Percentiles rank a stretch among this genome's conserved stretches.
These are phyloP conservation scores for Byssothecium circinans DNA, from an alignment of 2,329 filamentous ascomycete genomes.

Conservation along the genomic window DNA sequence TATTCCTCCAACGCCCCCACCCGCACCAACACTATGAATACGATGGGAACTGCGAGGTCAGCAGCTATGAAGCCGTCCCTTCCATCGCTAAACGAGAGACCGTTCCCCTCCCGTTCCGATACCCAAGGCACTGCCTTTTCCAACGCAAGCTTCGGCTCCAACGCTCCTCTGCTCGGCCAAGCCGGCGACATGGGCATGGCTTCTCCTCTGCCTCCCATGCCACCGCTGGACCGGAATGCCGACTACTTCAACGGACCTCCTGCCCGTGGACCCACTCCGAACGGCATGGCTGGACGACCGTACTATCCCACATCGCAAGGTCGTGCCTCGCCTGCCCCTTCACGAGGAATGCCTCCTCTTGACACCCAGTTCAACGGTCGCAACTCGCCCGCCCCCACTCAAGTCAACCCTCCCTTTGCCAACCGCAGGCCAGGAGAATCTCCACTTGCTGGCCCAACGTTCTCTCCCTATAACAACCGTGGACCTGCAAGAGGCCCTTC, in stretches of 20 bases:
- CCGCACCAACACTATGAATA: slow-evolving; percentile 55
- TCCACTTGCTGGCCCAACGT: slow-evolving; percentile 24
- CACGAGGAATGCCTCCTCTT: slow-evolving; percentile 31
- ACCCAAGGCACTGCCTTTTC: slow-evolving; percentile 60
- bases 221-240: slow-evolving; percentile 27
- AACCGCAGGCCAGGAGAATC: slow-evolving; percentile 11
- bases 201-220: slow-evolving; percentile 36
- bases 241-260: slow-evolving; percentile 33
- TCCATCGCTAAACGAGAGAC: slow-evolving; percentile 47
- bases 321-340: slow-evolving; percentile 29
- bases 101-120: slow-evolving; percentile 42
- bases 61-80: slow-evolving; percentile 40
- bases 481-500: slow-evolving; percentile 26
- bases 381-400: slow-evolving; percentile 22
- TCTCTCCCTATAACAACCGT: slow-evolving; percentile 37
- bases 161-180: slow-evolving; percentile 62
- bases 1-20: slow-evolving; percentile 56
- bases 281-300: slow-evolving; percentile 25
- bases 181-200: slow-evolving; percentile 61
- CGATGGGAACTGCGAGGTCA: slow-evolving; percentile 31
- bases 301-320: slow-evolving; percentile 37
- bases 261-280: slow-evolving; percentile 16
- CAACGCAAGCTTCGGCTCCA: slow-evolving; percentile 62
- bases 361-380: slow-evolving; percentile 31
- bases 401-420: slow-evolving; percentile 13